These are phyloP conservation scores for Populus tremula DNA, from an alignment of 345 rosid species.

Conservation along the genomic window DNA sequence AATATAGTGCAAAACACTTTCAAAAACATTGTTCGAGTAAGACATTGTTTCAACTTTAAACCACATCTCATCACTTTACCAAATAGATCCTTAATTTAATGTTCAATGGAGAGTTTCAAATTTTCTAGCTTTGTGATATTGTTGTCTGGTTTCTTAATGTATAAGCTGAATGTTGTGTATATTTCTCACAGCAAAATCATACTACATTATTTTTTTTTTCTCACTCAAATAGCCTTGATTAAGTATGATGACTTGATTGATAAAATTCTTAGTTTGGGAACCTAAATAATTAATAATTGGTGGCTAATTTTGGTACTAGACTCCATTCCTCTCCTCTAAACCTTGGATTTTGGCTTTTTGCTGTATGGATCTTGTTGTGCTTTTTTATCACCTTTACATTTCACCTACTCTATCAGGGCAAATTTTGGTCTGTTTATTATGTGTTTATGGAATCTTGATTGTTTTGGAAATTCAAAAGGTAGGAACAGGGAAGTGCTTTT, in stretches of 20 bases:
- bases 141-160: too few relatives aligned
- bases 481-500: not conserved
- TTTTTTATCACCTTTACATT: not conserved
- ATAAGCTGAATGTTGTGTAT: too few relatives aligned
- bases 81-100: too few relatives aligned
- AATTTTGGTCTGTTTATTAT: not conserved
- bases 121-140: too few relatives aligned
- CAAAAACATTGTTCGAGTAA: too few relatives aligned
- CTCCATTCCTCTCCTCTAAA: not conserved
- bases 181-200: too few relatives aligned
- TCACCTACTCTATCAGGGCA: constrained; percentile 4
- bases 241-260: not conserved
- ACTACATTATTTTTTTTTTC: too few relatives aligned
- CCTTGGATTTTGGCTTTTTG: not conserved
- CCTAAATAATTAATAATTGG: not conserved
- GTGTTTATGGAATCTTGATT: not conserved
- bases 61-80: too few relatives aligned
- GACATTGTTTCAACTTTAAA: too few relatives aligned
- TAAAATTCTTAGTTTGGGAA: not conserved
- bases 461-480: not conserved
- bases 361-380: not conserved
- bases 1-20: too few relatives aligned
- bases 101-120: too few relatives aligned
- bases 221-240: too few relatives aligned
- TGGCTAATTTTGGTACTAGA: not conserved